Base-by-base conservation (phyloP, 345 rosid genomes). In the Eucalyptus pauciflora region DNA sequence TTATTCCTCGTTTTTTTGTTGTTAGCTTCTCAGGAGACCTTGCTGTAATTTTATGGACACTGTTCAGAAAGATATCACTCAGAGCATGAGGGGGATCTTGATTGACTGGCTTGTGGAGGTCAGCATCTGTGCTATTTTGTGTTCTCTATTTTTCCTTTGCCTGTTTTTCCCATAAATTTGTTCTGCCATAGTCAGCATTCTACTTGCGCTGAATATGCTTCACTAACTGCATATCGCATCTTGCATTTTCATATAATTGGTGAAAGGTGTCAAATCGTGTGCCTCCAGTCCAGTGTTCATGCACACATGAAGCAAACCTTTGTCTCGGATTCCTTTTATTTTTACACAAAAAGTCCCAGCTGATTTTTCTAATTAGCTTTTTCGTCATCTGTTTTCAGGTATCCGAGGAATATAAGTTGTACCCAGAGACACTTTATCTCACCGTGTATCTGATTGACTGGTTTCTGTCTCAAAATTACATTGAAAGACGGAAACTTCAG, bases 71-170 rank as follows among this genome's bases (percentile, higher is more conserved):
- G 99, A 98, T 88, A 93, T 98, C 86, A 95, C 97, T 89, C 95
- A 94, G 76, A 94, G 94, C 90, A 98, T 98, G 99, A 91, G 99
- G 7, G 98, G 96, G 76, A 97, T 98, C 89, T 89, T 98, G 49
- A 94, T 98, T 88, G 98, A 98, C 92, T 98, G 99, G 99, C 99
- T 98, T 92, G 98, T 98, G 43, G 99, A 98, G 99, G 99, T 97
- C 89, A 87, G 91, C n/a, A 15, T 85, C 89, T 67, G 29, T 27
- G 64, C 48, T n/a, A 50, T 46, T 33, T 80, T 58, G 18, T 87
- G 9, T 33, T 87, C 10, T 79, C 18, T 50, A 50, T 87, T 43
- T 64, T 76, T 76, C 85, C 85, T 41, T 76, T 76, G 48, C 29
- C 48, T 20, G 48, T 76, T 71, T 46, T 45, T 48, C 49, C 25